These are phyloP conservation scores for Podaxis carcinomalis DNA, from an alignment of 768 basidiomycete genomes.

Conservation along the genomic window DNA sequence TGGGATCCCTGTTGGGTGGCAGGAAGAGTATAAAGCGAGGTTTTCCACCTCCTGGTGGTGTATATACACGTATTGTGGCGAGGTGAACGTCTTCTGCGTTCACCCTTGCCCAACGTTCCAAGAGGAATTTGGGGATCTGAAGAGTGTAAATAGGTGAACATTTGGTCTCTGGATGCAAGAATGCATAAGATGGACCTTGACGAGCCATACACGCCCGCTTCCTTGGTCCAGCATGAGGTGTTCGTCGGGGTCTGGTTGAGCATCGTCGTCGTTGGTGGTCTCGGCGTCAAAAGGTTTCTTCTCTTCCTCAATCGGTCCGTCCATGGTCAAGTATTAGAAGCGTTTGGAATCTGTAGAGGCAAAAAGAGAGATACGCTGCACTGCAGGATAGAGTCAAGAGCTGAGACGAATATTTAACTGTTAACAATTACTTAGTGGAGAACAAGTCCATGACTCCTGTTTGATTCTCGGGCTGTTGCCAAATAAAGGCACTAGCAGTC, in stretches of 20 bases:
- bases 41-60: constrained; percentile 38
- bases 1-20: constrained; percentile 51
- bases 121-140: constrained; percentile 82
- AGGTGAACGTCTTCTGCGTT: constrained; percentile 74
- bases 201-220: constrained; percentile 77
- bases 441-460: background rate
- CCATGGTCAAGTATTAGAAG: constrained; percentile 9
- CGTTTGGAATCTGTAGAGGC: background rate
- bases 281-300: constrained; percentile 71
- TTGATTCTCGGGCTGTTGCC: background rate
- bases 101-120: constrained; percentile 82
- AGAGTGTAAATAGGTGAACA: constrained; percentile 3
- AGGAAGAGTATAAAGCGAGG: constrained; percentile 66
- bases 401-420: background rate
- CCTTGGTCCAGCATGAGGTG: constrained; percentile 74
- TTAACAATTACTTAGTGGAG: background rate
- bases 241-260: constrained; percentile 77
- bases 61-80: constrained; percentile 82
- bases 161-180: constrained; percentile 1
- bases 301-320: constrained; percentile 46
- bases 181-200: constrained; percentile 56
- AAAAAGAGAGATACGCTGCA: background rate
- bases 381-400: background rate
- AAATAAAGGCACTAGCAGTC: background rate
- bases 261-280: constrained; percentile 49